Conservation (phyloP, 345 rosid genomes). For the Anacardium occidentale region DNA sequence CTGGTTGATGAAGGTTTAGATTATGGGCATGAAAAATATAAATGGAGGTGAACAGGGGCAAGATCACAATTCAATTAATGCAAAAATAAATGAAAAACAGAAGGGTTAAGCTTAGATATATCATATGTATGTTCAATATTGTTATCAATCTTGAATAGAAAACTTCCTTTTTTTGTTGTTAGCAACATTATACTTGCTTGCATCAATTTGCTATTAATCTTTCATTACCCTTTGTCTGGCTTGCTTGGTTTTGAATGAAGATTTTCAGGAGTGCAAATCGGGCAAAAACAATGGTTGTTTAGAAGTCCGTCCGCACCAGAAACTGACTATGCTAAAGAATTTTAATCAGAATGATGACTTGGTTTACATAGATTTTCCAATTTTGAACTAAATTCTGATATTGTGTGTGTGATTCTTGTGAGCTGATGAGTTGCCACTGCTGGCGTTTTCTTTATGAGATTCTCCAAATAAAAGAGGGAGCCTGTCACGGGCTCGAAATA, state of each 20-base stretch:
- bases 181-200: background rate
- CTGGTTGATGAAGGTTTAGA: constrained; percentile 34
- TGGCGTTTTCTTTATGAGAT: constrained; percentile 27
- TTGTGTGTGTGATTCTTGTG: background rate
- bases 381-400: background rate
- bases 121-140: background rate
- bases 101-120: background rate
- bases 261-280: too few species aligned
- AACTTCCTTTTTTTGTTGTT: background rate
- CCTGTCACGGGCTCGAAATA: background rate
- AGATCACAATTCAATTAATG: constrained; percentile 16
- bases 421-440: constrained; percentile 18
- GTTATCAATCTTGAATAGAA: constrained; percentile 10
- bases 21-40: constrained; percentile 2
- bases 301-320: too few species aligned
- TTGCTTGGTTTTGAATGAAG: too few species aligned
- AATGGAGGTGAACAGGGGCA: background rate
- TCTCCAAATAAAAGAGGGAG: constrained; percentile 12
- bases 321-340: background rate
- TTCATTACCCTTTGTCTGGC: too few species aligned
- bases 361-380: background rate
- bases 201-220: background rate
- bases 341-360: background rate
- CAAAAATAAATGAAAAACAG: background rate
- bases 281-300: too few species aligned